phyloP scores from a whole-genome alignment of 2,329 filamentous ascomycete species.

The Colletotrichum eremochloae region DNA sequence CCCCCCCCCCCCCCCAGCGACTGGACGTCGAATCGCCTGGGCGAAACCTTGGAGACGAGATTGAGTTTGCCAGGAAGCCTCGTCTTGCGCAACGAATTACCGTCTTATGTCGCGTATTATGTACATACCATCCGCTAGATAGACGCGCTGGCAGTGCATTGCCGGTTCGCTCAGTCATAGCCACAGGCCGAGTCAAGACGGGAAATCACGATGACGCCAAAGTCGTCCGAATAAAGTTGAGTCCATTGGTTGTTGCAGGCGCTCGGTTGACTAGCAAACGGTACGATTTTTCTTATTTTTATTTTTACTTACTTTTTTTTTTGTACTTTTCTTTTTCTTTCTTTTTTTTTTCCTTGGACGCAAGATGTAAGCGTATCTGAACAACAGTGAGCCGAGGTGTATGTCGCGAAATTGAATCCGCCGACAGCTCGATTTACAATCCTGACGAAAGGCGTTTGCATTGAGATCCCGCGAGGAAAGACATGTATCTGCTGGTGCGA shows the following conservation, averaged over 20 bases:
- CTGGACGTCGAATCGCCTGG: slow-evolving; percentile 28
- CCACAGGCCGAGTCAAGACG: not conserved
- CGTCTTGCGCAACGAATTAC: slow-evolving; percentile 25
- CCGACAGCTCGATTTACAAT: not conserved
- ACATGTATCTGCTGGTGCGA: not conserved
- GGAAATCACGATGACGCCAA: not conserved
- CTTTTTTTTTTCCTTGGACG: not conserved
- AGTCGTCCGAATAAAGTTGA: slow-evolving; percentile 40
- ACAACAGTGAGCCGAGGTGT: not conserved
- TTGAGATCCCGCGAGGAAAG: not conserved
- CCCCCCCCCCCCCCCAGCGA: not conserved
- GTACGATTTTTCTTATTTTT: not conserved
- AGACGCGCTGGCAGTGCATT: not conserved
- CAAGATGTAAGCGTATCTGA: not conserved
- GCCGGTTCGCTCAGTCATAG: not conserved
- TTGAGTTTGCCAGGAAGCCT: slow-evolving; percentile 40
- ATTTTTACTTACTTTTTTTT: not conserved
- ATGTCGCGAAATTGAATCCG: not conserved
- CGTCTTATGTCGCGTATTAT: not conserved
- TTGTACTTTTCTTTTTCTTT: not conserved
- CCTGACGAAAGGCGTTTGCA: not conserved
- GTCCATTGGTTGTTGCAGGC: slow-evolving; percentile 1
- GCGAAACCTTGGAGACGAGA: slow-evolving; percentile 37
- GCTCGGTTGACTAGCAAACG: not conserved
- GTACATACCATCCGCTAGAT: not conserved